A percentile compares a stretch with the other conserved stretches of the same genome.
Evolutionary conservation across 1,139 yeast species (phyloP).

Genomic region (Saccharomyces hybrid): DNA sequence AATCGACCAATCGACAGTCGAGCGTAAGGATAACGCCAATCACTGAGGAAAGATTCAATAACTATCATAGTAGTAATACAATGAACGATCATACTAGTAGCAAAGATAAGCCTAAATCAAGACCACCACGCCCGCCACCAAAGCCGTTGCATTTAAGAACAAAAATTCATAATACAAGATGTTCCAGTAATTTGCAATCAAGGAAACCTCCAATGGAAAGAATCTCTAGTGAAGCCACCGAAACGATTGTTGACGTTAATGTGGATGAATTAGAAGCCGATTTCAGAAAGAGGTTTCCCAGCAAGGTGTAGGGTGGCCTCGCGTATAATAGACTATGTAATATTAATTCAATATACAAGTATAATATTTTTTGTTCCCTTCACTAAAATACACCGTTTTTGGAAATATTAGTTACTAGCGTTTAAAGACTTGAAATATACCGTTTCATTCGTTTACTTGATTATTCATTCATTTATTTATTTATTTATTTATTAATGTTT

Average conservation of each 20-base stretch:
- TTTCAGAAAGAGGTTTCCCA: constrained; percentile 18
- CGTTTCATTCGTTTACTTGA: background rate
- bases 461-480: constrained; percentile 20
- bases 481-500: background rate
- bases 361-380: background rate
- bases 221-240: constrained; percentile 9
- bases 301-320: constrained; percentile 10
- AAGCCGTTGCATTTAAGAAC: constrained; percentile 12
- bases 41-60: background rate
- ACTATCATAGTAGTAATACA: background rate
- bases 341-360: background rate
- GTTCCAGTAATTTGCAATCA: background rate
- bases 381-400: background rate
- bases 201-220: constrained; percentile 1
- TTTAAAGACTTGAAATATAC: background rate
- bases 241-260: constrained; percentile 9
- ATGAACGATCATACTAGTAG: background rate
- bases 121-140: constrained; percentile 9
- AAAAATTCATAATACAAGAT: background rate
- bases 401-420: background rate
- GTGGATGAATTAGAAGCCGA: constrained; percentile 18
- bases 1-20: background rate
- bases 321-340: constrained; percentile 1
- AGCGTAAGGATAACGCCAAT: background rate
- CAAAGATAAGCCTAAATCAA: background rate